These are phyloP conservation scores for Populus hybrid DNA, from an alignment of 441 rosid species.

Conservation along the genomic window DNA sequence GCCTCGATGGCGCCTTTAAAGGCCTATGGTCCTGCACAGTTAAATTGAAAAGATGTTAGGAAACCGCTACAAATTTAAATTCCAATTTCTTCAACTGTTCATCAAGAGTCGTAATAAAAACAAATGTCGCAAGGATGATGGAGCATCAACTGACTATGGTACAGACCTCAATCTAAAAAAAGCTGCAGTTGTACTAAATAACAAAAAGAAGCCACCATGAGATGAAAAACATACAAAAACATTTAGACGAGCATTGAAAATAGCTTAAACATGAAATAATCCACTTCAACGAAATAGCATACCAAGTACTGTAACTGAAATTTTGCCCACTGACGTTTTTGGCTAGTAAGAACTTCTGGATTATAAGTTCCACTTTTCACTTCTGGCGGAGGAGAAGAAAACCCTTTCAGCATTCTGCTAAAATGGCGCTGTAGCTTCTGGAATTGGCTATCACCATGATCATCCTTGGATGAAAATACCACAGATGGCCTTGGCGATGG, in stretches of 20 bases:
- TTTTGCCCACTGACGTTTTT: conserved; percentile 94
- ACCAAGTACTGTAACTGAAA: conserved; percentile 89
- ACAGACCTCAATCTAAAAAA: not conserved
- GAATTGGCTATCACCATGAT: conserved; percentile 55
- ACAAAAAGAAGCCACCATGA: not conserved
- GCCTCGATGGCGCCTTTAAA: conserved; percentile 77
- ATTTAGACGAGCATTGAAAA: not conserved
- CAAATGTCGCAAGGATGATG: not conserved
- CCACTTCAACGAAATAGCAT: conserved; percentile 24
- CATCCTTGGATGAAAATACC: conserved; percentile 70
- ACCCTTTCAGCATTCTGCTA: conserved; percentile 62
- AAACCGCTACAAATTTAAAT: conserved; percentile 11
- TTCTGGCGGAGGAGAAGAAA: conserved; percentile 63
- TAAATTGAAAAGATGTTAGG: conserved; percentile 22
- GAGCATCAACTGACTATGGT: not conserved
- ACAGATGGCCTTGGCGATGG: conserved; percentile 80
- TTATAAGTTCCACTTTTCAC: conserved; percentile 57
- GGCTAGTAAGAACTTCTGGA: conserved; percentile 96
- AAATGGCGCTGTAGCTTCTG: conserved; percentile 74
- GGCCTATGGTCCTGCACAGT: conserved; percentile 75
- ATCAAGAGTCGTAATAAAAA: not conserved
- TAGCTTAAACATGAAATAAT: conserved; percentile 2
- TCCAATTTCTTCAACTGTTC: not conserved
- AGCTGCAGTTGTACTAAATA: not conserved
- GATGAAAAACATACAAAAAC: not conserved